phyloP scores from a whole-genome alignment of 768 basidiomycete species.

The Dioszegia aurantiaca region DNA sequence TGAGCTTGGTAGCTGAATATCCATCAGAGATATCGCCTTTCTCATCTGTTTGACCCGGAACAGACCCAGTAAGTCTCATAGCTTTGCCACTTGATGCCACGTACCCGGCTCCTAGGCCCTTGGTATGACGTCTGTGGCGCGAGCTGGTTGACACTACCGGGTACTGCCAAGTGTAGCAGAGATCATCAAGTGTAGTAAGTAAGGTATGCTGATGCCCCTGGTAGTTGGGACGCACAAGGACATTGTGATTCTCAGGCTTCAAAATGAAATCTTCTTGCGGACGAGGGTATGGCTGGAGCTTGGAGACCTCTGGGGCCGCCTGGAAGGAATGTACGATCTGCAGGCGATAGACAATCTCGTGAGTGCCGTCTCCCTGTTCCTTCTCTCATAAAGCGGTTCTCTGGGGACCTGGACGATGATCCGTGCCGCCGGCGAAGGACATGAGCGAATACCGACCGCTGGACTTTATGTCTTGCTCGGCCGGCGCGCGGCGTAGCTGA shows the following conservation, averaged over 20 bases:
- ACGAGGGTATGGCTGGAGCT: conserved; percentile 32
- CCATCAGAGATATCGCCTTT: conserved; percentile 30
- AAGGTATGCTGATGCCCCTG: not conserved
- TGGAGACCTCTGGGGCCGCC: conserved; percentile 35
- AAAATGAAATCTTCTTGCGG: conserved; percentile 28
- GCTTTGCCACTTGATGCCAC: too few relatives aligned
- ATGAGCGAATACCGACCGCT: too few relatives aligned
- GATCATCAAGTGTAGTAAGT: too few relatives aligned
- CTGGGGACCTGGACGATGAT: too few relatives aligned
- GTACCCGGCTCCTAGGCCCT: too few relatives aligned
- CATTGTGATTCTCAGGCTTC: conserved; percentile 40
- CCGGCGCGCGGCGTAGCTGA: too few relatives aligned
- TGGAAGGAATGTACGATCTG: conserved; percentile 39
- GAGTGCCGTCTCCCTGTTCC: not conserved
- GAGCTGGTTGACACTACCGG: too few relatives aligned
- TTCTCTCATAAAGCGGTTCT: too few relatives aligned
- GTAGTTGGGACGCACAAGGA: conserved; percentile 44
- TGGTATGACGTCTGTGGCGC: too few relatives aligned
- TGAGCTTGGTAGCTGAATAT: not conserved
- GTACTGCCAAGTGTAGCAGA: too few relatives aligned
- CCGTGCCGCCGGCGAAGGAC: too few relatives aligned
- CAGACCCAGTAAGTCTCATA: conserved; percentile 27
- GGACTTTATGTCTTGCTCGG: too few relatives aligned
- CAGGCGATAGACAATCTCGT: conserved; percentile 43
- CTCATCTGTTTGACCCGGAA: conserved; percentile 21